Base-by-base conservation (phyloP, 208 protist species). In the Leishmania turanica region DNA sequence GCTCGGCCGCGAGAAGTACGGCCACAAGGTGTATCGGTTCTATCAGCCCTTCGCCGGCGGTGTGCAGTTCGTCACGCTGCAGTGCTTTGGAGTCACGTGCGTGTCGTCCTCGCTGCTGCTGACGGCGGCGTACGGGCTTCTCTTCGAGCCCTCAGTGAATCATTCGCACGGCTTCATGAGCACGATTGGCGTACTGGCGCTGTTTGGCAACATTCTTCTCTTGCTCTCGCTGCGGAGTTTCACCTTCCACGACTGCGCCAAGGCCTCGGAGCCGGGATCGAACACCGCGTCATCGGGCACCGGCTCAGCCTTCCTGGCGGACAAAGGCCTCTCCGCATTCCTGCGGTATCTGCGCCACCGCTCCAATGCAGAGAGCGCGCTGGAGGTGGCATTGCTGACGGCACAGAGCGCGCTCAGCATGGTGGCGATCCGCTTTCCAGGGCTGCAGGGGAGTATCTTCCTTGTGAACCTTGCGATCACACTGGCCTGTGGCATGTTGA, bases 11-110 rank as follows among this genome's bases (percentile, higher is more conserved):
- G 70, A 87, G 47, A 69, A 72, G 62, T 92, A 87, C 72, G 91
- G 89, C 53, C n/a, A 86, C 5, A 82, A 56, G 34, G 74, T 71
- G 27, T 97, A 93, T 78, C 84, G 76, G 56, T 71, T 96, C n/a
- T 97, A 96, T 74, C 92, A 96, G 69, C 94, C 94, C 7, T 97
- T 97, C 73, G 78, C 75, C 49, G 94, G 94, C 3, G 94, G 94
- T 21, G 81, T 87, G 15, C 73, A 76, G 53, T 97, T 95, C 70
- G 90, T 97, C n/a, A 75, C 87, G 19, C 40, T 96, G n/a, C 94
- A 97, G 83, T 77, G 82, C 73, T 84, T 92, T 75, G 93, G 93
- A n/a, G 84, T 92, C 66, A 80, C 83, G 21, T 83, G 77, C 42
- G 60, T 95, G 11, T 72, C 79, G 13, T 31, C 80, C 21, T 77